Evolutionary conservation across 1,139 yeast genomes (phyloP).

Genomic region (Hyphopichia fennica): DNA sequence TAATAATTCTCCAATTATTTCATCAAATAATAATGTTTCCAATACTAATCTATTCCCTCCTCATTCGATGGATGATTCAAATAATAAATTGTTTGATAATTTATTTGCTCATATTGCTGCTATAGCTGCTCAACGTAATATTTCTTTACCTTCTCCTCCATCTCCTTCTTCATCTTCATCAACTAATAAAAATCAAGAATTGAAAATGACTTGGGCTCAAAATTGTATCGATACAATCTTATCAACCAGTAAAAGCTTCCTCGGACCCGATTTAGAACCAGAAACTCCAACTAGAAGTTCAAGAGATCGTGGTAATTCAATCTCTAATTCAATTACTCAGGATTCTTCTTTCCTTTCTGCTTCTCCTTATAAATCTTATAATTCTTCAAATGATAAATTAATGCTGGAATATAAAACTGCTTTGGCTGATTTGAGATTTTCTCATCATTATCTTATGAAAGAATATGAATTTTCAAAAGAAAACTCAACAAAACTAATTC

Average conservation of each 20-base stretch:
- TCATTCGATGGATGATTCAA: no score
- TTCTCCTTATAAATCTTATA: slow-evolving; percentile 19
- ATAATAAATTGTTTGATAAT: slow-evolving; percentile 35
- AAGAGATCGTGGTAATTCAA: slow-evolving; percentile 7
- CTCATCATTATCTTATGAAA: slow-evolving; percentile 60
- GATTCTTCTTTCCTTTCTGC: slow-evolving; percentile 28
- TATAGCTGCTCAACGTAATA: slow-evolving; percentile 50
- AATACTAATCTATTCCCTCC: no score
- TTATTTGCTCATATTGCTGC: slow-evolving; percentile 55
- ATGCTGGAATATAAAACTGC: slow-evolving; percentile 53
- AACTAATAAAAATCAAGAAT: slow-evolving; percentile 5
- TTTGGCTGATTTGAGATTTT: slow-evolving; percentile 58
- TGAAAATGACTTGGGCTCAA: slow-evolving; percentile 50
- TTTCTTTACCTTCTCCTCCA: slow-evolving; percentile 49
- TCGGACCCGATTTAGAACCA: slow-evolving; percentile 3
- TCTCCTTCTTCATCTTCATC: slow-evolving; percentile 6
- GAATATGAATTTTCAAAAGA: slow-evolving; percentile 61
- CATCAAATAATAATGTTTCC: no score
- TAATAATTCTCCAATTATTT: background rate
- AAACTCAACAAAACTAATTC: slow-evolving; percentile 46
- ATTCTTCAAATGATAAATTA: slow-evolving; percentile 21
- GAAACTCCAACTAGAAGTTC: slow-evolving; percentile 7
- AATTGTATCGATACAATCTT: slow-evolving; percentile 48
- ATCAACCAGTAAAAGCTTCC: background rate
- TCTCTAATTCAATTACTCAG: slow-evolving; percentile 16